Percentiles rank a stretch among this genome's conserved stretches.
phyloP scores from a whole-genome alignment of 2,329 filamentous ascomycete genomes.

The Colletotrichum endophyticum region DNA sequence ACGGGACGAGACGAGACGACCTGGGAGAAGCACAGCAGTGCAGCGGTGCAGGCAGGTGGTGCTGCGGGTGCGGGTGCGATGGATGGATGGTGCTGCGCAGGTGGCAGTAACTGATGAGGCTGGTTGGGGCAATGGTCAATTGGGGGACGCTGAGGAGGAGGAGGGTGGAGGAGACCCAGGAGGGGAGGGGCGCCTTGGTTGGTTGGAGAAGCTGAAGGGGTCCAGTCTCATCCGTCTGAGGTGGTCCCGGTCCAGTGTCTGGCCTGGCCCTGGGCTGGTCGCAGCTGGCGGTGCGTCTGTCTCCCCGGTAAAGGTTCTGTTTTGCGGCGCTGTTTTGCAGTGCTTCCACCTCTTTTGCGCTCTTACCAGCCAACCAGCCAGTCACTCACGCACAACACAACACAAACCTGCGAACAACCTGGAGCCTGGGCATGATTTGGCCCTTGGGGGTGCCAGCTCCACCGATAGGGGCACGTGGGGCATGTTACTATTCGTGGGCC shows the following conservation, averaged over 20 bases:
- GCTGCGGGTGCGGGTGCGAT: not conserved
- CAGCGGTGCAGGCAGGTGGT: not conserved
- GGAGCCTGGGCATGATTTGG: not conserved
- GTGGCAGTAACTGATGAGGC: not conserved
- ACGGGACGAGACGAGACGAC: not conserved
- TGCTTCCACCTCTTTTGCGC: not conserved
- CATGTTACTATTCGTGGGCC: conserved; percentile 19
- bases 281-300: not conserved
- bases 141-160: not conserved
- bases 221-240: not conserved
- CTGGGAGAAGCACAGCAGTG: not conserved
- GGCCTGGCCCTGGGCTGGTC: not conserved
- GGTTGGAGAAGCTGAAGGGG: not conserved
- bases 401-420: not conserved
- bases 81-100: not conserved
- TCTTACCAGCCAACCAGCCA: not conserved
- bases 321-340: not conserved
- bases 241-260: not conserved
- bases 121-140: not conserved
- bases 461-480: conserved; percentile 13
- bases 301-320: not conserved
- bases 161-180: not conserved
- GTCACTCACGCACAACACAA: not conserved
- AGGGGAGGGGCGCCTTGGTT: not conserved
- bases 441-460: not conserved